Conservation (phyloP, 1,139 yeast species). For the Candida tetrigidarum region DNA sequence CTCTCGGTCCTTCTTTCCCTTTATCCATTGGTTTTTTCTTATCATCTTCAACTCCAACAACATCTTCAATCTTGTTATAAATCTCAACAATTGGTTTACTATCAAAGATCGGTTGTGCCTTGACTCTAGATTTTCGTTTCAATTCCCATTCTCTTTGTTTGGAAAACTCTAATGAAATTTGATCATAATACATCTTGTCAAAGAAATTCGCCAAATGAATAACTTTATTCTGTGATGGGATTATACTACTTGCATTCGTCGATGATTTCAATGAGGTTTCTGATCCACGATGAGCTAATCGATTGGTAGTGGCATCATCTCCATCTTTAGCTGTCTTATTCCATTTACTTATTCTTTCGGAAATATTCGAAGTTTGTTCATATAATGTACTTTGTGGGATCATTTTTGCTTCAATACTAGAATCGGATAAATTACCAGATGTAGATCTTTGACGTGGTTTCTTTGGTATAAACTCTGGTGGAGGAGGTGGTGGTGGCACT, state of each 20-base stretch:
- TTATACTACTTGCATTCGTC: slow-evolving; percentile 9
- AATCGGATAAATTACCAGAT: slow-evolving; percentile 11
- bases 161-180: slow-evolving; percentile 83
- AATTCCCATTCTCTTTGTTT: slow-evolving; percentile 84
- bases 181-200: slow-evolving; percentile 80
- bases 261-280: slow-evolving; percentile 14
- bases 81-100: slow-evolving; percentile 92
- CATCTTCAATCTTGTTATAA: slow-evolving; percentile 87
- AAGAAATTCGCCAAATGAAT: slow-evolving; percentile 68
- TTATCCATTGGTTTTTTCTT: slow-evolving; percentile 12
- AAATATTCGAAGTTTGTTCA: slow-evolving; percentile 18
- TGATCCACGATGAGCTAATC: slow-evolving; percentile 15
- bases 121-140: slow-evolving; percentile 60
- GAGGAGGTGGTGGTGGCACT: too few species aligned
- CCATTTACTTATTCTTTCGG: slow-evolving; percentile 20
- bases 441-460: slow-evolving; percentile 9
- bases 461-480: slow-evolving; percentile 11
- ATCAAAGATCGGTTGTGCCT: slow-evolving; percentile 75
- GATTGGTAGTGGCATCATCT: background rate
- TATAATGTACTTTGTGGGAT: slow-evolving; percentile 15
- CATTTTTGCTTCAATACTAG: slow-evolving; percentile 18
- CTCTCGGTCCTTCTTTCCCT: too few species aligned
- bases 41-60: slow-evolving; percentile 53
- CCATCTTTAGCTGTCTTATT: slow-evolving; percentile 16
- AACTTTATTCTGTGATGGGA: slow-evolving; percentile 43